Percentiles rank a stretch among this genome's conserved stretches.
Evolutionary conservation across 306 rosid species (phyloP).

Genomic region (Cyclanthera cordifolia): DNA sequence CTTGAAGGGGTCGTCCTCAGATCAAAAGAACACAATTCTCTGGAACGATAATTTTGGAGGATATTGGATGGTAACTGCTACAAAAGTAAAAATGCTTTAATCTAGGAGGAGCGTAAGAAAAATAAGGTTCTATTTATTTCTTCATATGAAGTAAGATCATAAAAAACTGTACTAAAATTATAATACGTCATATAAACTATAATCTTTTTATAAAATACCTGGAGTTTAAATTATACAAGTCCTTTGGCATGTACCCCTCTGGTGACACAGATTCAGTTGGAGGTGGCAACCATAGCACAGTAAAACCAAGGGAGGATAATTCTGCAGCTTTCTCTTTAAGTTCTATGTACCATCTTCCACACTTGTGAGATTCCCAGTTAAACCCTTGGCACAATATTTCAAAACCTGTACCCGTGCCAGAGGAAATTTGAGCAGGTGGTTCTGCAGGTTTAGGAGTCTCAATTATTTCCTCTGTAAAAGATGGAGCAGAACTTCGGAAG

Average conservation of each 20-base stretch:
- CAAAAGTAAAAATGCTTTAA: neutral
- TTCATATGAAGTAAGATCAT: neutral
- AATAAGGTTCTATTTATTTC: neutral
- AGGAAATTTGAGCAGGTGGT: slow-evolving; percentile 22
- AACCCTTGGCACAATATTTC: slow-evolving; percentile 97
- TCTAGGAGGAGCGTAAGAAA: neutral
- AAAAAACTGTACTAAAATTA: neutral
- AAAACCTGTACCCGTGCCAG: slow-evolving; percentile 76
- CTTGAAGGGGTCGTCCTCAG: neutral
- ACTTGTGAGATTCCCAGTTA: slow-evolving; percentile 94
- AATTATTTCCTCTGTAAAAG: slow-evolving; percentile 40
- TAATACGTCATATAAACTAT: neutral
- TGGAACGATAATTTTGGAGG: neutral
- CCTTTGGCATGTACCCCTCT: slow-evolving; percentile 93
- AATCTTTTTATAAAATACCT: slow-evolving; percentile 33
- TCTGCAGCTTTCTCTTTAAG: slow-evolving; percentile 61
- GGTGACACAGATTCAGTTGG: slow-evolving; percentile 96
- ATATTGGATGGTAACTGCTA: neutral
- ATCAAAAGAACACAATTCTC: neutral
- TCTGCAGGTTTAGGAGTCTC: slow-evolving; percentile 19
- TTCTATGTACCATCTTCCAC: slow-evolving; percentile 82
- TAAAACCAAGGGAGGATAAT: slow-evolving; percentile 64
- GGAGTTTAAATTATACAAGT: slow-evolving; percentile 80
- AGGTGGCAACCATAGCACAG: slow-evolving; percentile 91
- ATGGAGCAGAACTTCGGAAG: slow-evolving; percentile 60